Conservation (phyloP, 106 monocot species). For the Alisma plantagoaquatica region DNA sequence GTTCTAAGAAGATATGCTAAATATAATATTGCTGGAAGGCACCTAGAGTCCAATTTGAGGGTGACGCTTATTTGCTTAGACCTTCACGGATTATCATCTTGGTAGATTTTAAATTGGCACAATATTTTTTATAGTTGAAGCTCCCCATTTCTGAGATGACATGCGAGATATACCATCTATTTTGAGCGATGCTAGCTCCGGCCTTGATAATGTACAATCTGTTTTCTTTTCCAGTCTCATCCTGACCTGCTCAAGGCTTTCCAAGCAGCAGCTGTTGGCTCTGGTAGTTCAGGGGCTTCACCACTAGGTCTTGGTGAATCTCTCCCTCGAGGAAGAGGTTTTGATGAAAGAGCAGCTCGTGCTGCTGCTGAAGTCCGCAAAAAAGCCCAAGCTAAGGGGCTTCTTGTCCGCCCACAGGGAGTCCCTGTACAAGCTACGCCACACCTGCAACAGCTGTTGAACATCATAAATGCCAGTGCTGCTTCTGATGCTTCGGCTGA, state of each 20-base stretch:
- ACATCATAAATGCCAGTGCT: slow-evolving; percentile 36
- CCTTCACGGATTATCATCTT: no score
- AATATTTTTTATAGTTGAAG: no score
- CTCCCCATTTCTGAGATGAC: no score
- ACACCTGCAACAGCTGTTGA: slow-evolving; percentile 46
- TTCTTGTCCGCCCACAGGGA: slow-evolving; percentile 43
- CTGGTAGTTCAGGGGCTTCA: slow-evolving; percentile 21
- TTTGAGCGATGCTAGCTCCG: no score
- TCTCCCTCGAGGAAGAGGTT: slow-evolving; percentile 53
- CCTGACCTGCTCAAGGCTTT: slow-evolving; percentile 69
- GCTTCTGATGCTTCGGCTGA: slow-evolving; percentile 14
- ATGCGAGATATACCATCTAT: no score
- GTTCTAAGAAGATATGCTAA: no score
- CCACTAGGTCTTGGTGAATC: slow-evolving; percentile 35
- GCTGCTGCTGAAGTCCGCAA: slow-evolving; percentile 87
- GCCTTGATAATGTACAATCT: no score
- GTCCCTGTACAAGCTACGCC: slow-evolving; percentile 40
- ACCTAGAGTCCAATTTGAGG: no score
- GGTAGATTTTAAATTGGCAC: no score
- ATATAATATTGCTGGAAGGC: no score
- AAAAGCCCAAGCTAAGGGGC: slow-evolving; percentile 77
- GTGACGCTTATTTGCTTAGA: no score
- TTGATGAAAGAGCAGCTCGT: slow-evolving; percentile 78
- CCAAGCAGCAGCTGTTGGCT: slow-evolving; percentile 42
- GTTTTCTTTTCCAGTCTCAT: slow-evolving; percentile 31